A percentile compares a stretch with the other conserved stretches of the same genome.
Conservation (phyloP, 495 filamentous ascomycete genomes). For the Niebla homalea region DNA sequence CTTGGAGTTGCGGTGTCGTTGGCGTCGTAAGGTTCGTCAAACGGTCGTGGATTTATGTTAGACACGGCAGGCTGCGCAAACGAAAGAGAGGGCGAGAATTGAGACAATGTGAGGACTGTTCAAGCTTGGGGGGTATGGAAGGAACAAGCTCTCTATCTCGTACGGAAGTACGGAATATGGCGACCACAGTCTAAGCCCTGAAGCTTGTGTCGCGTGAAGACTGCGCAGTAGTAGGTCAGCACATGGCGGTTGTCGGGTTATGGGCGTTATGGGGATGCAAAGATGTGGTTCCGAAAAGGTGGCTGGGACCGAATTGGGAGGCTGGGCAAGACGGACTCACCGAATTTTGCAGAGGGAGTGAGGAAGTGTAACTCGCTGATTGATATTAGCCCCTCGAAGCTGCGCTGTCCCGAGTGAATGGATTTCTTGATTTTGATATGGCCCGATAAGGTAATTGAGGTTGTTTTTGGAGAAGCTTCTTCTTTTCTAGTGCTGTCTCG, state of each 20-base stretch:
- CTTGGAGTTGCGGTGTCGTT: conserved; percentile 41
- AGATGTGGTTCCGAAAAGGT: background rate
- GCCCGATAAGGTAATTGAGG: background rate
- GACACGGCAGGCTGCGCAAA: conserved; percentile 8
- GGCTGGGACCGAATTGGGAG: conserved; percentile 3
- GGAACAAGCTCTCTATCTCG: too few relatives aligned
- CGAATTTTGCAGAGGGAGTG: background rate
- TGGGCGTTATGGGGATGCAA: background rate
- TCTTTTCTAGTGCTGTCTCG: background rate
- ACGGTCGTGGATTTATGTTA: conserved; percentile 13
- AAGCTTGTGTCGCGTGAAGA: background rate
- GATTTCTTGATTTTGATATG: background rate
- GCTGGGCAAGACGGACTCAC: background rate
- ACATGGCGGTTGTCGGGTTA: background rate
- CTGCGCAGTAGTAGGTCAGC: background rate
- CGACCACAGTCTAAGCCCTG: too few relatives aligned
- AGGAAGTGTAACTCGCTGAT: background rate
- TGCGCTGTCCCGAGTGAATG: background rate
- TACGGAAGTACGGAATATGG: too few relatives aligned
- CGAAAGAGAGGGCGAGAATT: background rate
- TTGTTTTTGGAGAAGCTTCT: background rate
- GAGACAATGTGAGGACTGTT: conserved; percentile 1
- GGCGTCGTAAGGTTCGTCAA: conserved; percentile 50
- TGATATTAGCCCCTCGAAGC: background rate
- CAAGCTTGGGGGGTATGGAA: background rate